Evolutionary conservation across 73 alveolate genomes (phyloP).

Genomic region (Symbiodinium pilosum): DNA sequence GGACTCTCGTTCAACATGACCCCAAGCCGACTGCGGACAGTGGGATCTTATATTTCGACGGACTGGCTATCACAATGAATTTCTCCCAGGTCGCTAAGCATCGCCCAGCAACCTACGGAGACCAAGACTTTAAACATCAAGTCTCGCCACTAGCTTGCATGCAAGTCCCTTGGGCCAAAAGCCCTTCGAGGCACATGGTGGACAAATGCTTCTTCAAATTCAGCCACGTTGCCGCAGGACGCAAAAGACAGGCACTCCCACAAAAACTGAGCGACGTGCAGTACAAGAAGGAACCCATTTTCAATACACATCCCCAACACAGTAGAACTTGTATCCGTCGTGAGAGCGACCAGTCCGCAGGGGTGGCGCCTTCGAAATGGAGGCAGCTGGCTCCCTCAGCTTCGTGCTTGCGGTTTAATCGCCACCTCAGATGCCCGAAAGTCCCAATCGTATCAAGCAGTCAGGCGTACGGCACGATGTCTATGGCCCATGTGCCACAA

Average conservation of each 20-base stretch:
- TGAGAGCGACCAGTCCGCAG: neutral
- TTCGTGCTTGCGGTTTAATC: too few species aligned
- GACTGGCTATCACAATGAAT: neutral
- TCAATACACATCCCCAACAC: too few species aligned
- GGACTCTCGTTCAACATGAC: too few species aligned
- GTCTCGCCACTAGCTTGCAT: neutral
- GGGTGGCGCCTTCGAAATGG: too few species aligned
- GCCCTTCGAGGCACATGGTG: conserved; percentile 15
- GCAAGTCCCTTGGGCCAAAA: conserved; percentile 15
- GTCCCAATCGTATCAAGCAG: too few species aligned
- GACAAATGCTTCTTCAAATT: neutral
- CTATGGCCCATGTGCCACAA: too few species aligned
- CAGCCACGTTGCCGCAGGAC: conserved; percentile 6
- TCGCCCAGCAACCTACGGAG: neutral
- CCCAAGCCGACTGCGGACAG: too few species aligned
- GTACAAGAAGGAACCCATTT: too few species aligned
- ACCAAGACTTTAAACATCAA: neutral
- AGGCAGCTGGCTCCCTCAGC: too few species aligned
- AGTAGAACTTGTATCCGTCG: neutral
- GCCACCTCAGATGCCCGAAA: neutral
- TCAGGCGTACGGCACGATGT: too few species aligned
- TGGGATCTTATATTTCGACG: neutral
- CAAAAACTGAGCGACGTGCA: neutral
- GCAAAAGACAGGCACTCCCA: neutral
- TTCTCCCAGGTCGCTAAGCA: neutral